Evolutionary conservation across 345 rosid genomes (phyloP).

Genomic region (Laguncularia racemosa): DNA sequence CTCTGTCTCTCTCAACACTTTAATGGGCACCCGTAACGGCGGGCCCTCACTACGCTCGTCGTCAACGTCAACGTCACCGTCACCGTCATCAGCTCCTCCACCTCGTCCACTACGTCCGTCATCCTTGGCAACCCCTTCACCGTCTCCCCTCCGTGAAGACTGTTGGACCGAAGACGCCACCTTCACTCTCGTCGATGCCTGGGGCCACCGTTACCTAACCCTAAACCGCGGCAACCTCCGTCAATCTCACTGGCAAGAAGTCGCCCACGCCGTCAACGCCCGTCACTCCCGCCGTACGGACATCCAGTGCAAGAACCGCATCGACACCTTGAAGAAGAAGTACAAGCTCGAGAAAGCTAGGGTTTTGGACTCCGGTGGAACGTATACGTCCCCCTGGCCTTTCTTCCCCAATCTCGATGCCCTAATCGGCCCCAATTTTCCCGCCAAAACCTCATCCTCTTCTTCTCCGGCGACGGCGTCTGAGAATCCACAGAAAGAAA

Average conservation of each 20-base stretch:
- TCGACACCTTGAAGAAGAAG: conserved; percentile 49
- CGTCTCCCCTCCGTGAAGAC: conserved; percentile 61
- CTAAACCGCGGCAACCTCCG: conserved; percentile 83
- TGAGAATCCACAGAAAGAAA: too few relatives aligned
- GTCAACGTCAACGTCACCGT: background rate
- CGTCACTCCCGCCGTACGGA: conserved; percentile 39
- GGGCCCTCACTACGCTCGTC: background rate
- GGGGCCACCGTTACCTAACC: conserved; percentile 72
- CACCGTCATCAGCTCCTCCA: background rate
- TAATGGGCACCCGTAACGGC: too few relatives aligned
- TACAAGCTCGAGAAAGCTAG: conserved; percentile 42
- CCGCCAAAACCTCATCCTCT: conserved; percentile 9
- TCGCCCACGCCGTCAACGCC: conserved; percentile 41
- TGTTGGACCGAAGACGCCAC: conserved; percentile 94
- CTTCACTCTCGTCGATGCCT: conserved; percentile 60
- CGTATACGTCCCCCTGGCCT: conserved; percentile 28
- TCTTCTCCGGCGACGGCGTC: conserved; percentile 8
- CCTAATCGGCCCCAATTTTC: conserved; percentile 33
- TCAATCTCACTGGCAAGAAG: conserved; percentile 55
- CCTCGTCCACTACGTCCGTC: background rate
- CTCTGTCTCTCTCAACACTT: too few relatives aligned
- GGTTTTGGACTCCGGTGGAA: conserved; percentile 20
- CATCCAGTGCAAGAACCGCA: conserved; percentile 50
- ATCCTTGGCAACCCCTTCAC: conserved; percentile 14
- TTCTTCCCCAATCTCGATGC: conserved; percentile 26